These are phyloP conservation scores for California macrophylla DNA, from an alignment of 441 rosid species.

Conservation along the genomic window DNA sequence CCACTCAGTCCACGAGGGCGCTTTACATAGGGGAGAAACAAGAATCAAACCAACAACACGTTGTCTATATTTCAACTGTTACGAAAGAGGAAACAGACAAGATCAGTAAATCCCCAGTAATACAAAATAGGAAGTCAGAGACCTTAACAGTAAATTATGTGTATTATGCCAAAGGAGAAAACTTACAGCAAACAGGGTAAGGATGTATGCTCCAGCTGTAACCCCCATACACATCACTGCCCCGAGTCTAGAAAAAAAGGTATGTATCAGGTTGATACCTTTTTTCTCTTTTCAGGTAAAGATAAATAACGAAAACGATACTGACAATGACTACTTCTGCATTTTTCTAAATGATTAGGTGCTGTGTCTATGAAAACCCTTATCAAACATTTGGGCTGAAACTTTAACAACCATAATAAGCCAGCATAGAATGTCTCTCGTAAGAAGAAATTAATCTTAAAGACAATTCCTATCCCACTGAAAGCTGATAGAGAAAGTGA, in stretches of 20 bases:
- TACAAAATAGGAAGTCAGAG: background rate
- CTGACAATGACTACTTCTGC: background rate
- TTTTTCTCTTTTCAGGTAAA: background rate
- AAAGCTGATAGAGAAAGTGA: background rate
- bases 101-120: background rate
- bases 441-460: background rate
- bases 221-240: constrained; percentile 96
- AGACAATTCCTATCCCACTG: constrained; percentile 1
- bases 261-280: background rate
- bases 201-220: constrained; percentile 87
- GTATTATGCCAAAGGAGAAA: constrained; percentile 19
- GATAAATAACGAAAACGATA: background rate
- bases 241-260: constrained; percentile 47
- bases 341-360: background rate
- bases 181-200: constrained; percentile 74
- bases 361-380: background rate
- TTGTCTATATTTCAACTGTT: constrained; percentile 75
- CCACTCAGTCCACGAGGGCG: constrained; percentile 98
- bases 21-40: constrained; percentile 79
- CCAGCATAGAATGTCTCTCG: background rate
- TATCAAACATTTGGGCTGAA: background rate
- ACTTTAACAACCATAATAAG: background rate
- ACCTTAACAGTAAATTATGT: background rate
- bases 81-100: background rate
- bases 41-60: constrained; percentile 85